Evolutionary conservation across 805 yeast species (phyloP).

Genomic region (Nematodospora valgi): DNA sequence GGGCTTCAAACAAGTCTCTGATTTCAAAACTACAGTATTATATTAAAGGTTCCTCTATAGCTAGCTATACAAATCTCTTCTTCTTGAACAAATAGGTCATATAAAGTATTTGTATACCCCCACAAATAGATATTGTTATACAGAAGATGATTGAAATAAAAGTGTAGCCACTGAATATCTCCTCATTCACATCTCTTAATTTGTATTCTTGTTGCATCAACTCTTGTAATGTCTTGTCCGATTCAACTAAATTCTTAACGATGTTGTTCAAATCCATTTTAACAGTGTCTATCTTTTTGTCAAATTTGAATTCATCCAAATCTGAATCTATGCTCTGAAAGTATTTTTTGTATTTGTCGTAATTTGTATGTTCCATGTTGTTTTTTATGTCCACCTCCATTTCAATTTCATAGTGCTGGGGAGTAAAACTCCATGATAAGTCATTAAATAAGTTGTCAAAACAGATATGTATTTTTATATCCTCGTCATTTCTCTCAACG

Average conservation of each 20-base stretch:
- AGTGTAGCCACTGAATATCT: slow-evolving; percentile 33
- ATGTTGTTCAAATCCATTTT: slow-evolving; percentile 30
- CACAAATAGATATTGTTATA: slow-evolving; percentile 24
- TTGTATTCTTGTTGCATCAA: slow-evolving; percentile 31
- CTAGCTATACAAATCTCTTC: slow-evolving; percentile 15
- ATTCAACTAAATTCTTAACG: slow-evolving; percentile 25
- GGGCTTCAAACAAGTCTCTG: too few relatives aligned
- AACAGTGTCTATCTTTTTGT: slow-evolving; percentile 24
- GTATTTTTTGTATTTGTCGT: slow-evolving; percentile 25
- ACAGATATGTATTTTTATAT: slow-evolving; percentile 32
- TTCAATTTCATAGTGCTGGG: slow-evolving; percentile 29
- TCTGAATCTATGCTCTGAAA: slow-evolving; percentile 20
- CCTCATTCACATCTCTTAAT: slow-evolving; percentile 37
- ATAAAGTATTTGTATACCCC: slow-evolving; percentile 27
- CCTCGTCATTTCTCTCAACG: slow-evolving; percentile 9
- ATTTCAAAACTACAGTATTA: too few relatives aligned
- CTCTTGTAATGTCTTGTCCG: slow-evolving; percentile 23
- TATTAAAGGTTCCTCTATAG: too few relatives aligned
- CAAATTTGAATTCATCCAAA: slow-evolving; percentile 18
- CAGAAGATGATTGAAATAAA: slow-evolving; percentile 23
- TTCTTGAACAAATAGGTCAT: slow-evolving; percentile 28
- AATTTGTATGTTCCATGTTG: slow-evolving; percentile 33
- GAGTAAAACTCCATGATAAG: slow-evolving; percentile 40
- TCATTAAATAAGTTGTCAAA: slow-evolving; percentile 41
- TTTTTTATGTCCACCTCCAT: slow-evolving; percentile 30